Base-by-base conservation (phyloP, 2,329 filamentous ascomycete genomes). In the Corynespora cassiicola region DNA sequence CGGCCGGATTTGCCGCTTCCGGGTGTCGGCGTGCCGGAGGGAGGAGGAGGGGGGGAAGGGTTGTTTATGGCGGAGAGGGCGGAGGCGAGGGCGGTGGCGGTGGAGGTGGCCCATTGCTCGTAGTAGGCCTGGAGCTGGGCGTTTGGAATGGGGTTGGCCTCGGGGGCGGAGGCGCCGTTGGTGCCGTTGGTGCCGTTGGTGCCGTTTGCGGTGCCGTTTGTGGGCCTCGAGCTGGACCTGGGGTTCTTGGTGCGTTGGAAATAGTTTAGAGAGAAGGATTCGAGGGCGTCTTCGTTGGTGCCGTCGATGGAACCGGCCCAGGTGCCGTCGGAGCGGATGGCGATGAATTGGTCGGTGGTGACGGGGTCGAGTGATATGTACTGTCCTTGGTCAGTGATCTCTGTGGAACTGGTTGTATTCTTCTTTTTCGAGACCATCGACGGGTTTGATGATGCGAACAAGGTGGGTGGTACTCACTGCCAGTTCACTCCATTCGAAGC, bases 271-370 rank as follows among this genome's bases (percentile, higher is more conserved):
- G 56, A 59, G 26, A 67, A 67, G 0, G 45, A 35, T 34, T 63
- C 54, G 1, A 68, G 39, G 0, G 64, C 63, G n/a, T 61, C 56
- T 36, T 62, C 60, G 24, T 63, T 63, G 14, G 43, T 40, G 17
- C 66, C 65, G 26, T 65, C 62, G 7, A 66, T 66, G 1, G 59
- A 60, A 0, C 63, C 65, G 5, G 63, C 58, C 65, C 65, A 68
- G 5, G 61, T 65, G 1, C 64, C 55, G 23, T 66, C 61, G 10
- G 55, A 52, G 6, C 62, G 52, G 14, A 68, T 58, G 0, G 61
- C 64, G 15, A 68, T 47, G 39, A 68, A 68, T 36, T 68, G 64
- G 22, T 68, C 62, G 2, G 51, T 24, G 4, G 40, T 52, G 4
- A 51, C 52, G 4, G 63, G 43, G 33, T 67, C 62, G 9, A 68